Conservation (phyloP, 83 land plant species). For the Diphasiastrum complanatum region DNA sequence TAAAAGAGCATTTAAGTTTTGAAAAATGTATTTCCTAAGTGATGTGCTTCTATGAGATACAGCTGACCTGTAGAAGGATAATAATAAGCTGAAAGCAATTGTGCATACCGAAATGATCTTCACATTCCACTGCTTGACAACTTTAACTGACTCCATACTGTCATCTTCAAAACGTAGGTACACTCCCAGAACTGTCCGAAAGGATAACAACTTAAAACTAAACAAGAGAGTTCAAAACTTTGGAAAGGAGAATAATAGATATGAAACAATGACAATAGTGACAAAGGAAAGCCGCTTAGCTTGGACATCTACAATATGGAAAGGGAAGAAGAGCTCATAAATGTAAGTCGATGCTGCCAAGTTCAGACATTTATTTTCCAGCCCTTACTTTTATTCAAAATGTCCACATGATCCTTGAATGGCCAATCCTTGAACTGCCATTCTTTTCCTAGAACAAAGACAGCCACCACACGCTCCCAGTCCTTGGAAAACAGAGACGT, state of each 20-base stretch:
- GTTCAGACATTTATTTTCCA: too few relatives aligned
- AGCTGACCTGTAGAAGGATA: neutral
- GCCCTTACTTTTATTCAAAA: conserved; percentile 88
- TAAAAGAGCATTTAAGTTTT: neutral
- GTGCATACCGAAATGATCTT: conserved; percentile 71
- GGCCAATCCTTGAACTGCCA: conserved; percentile 99
- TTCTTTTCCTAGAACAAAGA: conserved; percentile 88
- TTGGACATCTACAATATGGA: neutral
- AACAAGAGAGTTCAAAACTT: neutral
- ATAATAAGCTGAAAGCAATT: neutral
- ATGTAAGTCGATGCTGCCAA: neutral
- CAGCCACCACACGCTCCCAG: conserved; percentile 94
- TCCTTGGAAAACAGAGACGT: conserved; percentile 61
- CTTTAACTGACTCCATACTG: conserved; percentile 89
- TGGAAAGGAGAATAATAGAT: neutral
- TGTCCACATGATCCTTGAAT: conserved; percentile 85
- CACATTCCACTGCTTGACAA: conserved; percentile 95
- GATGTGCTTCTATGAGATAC: neutral
- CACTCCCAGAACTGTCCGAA: conserved; percentile 77
- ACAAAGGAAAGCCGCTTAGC: neutral
- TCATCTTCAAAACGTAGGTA: conserved; percentile 96
- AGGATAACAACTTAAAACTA: neutral
- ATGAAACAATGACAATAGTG: neutral
- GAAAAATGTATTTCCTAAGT: too few relatives aligned
- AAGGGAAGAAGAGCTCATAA: neutral